A percentile compares a stretch with the other conserved stretches of the same genome.
Conservation (phyloP, 306 rosid genomes). For the Vachellia collinsii region DNA sequence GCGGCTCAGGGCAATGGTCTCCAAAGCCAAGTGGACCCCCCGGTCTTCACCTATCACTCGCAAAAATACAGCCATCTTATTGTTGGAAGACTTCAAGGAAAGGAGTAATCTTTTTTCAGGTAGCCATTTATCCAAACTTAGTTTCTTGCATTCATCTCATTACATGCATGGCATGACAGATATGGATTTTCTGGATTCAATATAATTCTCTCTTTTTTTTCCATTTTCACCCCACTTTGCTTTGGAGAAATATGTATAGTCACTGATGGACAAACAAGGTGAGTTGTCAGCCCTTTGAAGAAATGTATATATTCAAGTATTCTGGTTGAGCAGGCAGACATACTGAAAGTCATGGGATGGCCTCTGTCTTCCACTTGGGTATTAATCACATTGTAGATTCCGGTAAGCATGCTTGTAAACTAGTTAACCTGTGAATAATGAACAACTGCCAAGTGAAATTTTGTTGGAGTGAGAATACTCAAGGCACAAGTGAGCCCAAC, state of each 20-base stretch:
- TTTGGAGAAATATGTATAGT: conserved; percentile 31
- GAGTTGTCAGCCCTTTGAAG: conserved; percentile 10
- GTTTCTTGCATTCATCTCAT: background rate
- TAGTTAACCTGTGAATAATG: conserved; percentile 43
- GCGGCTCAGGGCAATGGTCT: conserved; percentile 20
- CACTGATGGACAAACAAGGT: conserved; percentile 7
- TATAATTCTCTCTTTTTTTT: background rate
- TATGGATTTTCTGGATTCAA: conserved; percentile 7
- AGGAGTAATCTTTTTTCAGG: background rate
- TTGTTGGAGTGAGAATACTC: background rate
- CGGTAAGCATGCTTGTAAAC: conserved; percentile 9
- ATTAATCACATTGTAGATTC: conserved; percentile 31
- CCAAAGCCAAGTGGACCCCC: conserved; percentile 1
- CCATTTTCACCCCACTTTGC: background rate
- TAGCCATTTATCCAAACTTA: conserved; percentile 14
- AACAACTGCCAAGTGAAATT: conserved; percentile 28
- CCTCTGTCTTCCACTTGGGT: conserved; percentile 34
- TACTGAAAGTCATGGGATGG: conserved; percentile 35
- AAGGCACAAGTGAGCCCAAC: background rate
- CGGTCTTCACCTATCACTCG: background rate
- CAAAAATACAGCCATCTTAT: conserved; percentile 21
- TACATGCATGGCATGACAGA: conserved; percentile 3
- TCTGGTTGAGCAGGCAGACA: conserved; percentile 28
- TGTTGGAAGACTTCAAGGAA: conserved; percentile 17
- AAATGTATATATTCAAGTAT: background rate